Conservation (phyloP, 495 filamentous ascomycete genomes). For the Podospora bellae-mahoneyi region DNA sequence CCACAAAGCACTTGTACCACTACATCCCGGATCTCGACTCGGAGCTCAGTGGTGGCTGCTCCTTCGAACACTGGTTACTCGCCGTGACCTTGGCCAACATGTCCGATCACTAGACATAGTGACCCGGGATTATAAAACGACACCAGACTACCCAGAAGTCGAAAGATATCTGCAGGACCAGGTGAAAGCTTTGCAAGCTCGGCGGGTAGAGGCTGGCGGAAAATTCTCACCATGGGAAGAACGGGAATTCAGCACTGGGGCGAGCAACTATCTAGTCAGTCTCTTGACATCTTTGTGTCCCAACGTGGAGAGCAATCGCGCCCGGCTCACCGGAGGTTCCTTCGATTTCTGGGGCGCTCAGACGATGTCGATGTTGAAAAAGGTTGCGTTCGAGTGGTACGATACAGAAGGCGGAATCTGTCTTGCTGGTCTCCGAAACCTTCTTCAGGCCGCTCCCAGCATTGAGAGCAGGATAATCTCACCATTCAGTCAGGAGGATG, state of each 20-base stretch:
- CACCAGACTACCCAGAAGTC: background rate
- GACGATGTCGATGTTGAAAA: background rate
- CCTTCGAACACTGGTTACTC: background rate
- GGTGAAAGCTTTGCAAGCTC: background rate
- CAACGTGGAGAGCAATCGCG: background rate
- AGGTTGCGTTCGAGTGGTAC: background rate
- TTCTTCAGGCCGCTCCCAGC: background rate
- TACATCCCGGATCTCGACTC: background rate
- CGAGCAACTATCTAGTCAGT: background rate
- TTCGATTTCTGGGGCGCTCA: background rate
- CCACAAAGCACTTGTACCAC: conserved; percentile 1
- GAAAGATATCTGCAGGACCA: too few species aligned
- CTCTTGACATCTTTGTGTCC: background rate
- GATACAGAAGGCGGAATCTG: background rate
- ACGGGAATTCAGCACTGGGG: too few species aligned
- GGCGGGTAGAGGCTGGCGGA: background rate
- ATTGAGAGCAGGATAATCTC: background rate
- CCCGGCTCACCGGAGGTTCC: background rate
- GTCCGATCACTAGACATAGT: background rate
- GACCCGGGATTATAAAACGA: too few species aligned
- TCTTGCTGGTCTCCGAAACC: background rate
- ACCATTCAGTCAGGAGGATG: background rate
- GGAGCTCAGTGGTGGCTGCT: background rate
- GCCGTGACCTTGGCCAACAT: background rate
- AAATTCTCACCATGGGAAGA: too few species aligned